Conservation (phyloP, 2,329 filamentous ascomycete genomes). For the Mariannaea elegans region DNA sequence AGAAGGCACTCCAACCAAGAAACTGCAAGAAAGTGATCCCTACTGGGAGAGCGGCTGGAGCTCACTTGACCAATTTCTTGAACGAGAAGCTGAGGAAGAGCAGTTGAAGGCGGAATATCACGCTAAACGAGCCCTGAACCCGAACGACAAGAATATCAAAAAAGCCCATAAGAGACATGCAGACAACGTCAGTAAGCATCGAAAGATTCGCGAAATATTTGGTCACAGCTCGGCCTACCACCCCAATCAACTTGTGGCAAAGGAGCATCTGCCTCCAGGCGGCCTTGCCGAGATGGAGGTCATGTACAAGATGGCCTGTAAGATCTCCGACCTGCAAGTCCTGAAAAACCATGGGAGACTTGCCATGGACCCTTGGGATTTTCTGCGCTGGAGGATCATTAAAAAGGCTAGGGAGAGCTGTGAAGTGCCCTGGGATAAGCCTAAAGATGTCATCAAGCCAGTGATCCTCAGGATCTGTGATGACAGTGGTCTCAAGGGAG, state of each 20-base stretch:
- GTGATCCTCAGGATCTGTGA: constrained; percentile 30
- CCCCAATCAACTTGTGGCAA: constrained; percentile 49
- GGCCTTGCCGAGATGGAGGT: constrained; percentile 47
- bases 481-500: neutral
- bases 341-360: constrained; percentile 39
- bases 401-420: neutral
- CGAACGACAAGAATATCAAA: constrained; percentile 19
- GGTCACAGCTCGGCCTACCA: constrained; percentile 41
- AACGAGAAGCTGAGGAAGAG: constrained; percentile 34
- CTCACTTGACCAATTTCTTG: constrained; percentile 42
- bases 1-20: constrained; percentile 38
- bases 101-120: neutral
- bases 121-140: neutral
- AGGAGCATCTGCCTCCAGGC: constrained; percentile 40
- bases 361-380: constrained; percentile 49
- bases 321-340: constrained; percentile 43
- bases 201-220: constrained; percentile 48
- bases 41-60: constrained; percentile 46
- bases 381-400: constrained; percentile 38
- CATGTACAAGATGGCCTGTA: constrained; percentile 48
- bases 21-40: constrained; percentile 38
- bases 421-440: neutral
- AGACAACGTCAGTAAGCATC: constrained; percentile 46
- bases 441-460: constrained; percentile 20
- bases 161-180: constrained; percentile 35